Evolutionary conservation across 2,329 filamentous ascomycete genomes (phyloP), one percentile per base, ranked within the genome.

Genomic region (Dendryphion nanum): DNA sequence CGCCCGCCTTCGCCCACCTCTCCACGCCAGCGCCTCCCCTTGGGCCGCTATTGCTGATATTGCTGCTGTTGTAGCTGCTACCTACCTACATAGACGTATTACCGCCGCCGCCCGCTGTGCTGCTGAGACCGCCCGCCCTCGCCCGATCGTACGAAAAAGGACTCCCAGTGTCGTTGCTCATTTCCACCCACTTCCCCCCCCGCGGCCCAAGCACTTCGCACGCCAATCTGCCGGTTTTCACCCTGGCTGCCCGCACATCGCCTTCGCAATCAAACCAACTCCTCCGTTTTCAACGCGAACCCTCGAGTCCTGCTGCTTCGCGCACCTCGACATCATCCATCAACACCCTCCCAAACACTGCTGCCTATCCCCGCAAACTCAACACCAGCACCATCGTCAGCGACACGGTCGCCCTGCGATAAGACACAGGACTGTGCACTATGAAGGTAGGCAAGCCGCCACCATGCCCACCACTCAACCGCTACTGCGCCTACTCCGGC

Each of bases 361-460:
- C 34, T 15, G 8, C 16, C 24, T n/a, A 35, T 32, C 30, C 17
- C 23, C 18, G 31, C 3, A 3, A 17, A 24, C 26, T 13, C 12
- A 10, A 21, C 14, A 30, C 15, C 23, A 18, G 28, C 23, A 5
- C 6, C 14, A 19, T 31, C 29, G 23, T n/a, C 23, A 26, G n/a
- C 8, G 20, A 34, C 31, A 41, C 30, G 28, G 45, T 30, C n/a
- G n/a, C n/a, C n/a, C n/a, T n/a, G n/a, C n/a, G n/a, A n/a, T n/a
- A n/a, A n/a, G n/a, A n/a, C n/a, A n/a, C n/a, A 26, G n/a, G 23
- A 26, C 23, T 8, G 23, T 36, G 38, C 41, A 48, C 38, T 34
- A 55, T 59, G 48, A 59, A 57, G 55, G 55, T 59, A 48, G 28
- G 45, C 40, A 33, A 28, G 30, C 37, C 16, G 13, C 41, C 14